Conservation (phyloP, 2,329 filamentous ascomycete genomes). For the Aspergillus texensis region DNA sequence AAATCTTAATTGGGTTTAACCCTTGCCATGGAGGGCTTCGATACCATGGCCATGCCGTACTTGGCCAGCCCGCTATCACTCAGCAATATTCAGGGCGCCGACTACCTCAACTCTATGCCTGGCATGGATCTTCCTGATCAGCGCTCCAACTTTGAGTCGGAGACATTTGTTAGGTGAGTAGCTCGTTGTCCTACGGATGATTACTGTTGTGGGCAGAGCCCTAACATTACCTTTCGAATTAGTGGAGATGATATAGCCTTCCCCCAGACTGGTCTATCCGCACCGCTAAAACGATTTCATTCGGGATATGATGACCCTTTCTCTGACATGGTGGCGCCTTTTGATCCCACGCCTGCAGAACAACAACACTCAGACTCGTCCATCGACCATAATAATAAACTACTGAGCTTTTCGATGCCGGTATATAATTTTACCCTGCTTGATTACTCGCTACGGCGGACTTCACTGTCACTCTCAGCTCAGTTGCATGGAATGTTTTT, state of each 20-base stretch:
- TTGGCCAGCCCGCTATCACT: slow-evolving; percentile 60
- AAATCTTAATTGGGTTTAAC: slow-evolving; percentile 5
- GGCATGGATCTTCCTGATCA: slow-evolving; percentile 60
- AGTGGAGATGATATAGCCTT: slow-evolving; percentile 58
- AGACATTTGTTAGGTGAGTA: slow-evolving; percentile 62
- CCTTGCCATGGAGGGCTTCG: slow-evolving; percentile 58
- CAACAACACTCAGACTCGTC: slow-evolving; percentile 55
- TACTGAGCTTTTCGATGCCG: slow-evolving; percentile 72
- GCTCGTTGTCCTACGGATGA: neutral
- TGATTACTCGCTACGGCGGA: slow-evolving; percentile 60
- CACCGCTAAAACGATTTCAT: slow-evolving; percentile 53
- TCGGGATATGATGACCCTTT: slow-evolving; percentile 55
- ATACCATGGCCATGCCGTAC: slow-evolving; percentile 66
- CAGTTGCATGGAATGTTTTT: slow-evolving; percentile 72
- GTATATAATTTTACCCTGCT: slow-evolving; percentile 63
- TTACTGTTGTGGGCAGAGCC: neutral
- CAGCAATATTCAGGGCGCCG: slow-evolving; percentile 52
- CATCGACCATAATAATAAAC: slow-evolving; percentile 68
- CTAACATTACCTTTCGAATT: slow-evolving; percentile 4
- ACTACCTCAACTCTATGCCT: slow-evolving; percentile 53
- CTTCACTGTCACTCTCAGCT: slow-evolving; percentile 60
- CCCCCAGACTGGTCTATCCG: slow-evolving; percentile 45
- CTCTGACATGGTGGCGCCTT: slow-evolving; percentile 51
- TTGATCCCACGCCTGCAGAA: slow-evolving; percentile 48
- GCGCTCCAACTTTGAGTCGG: slow-evolving; percentile 62